Evolutionary conservation across 148 eudicot genomes (phyloP), one percentile per base, ranked within the genome.

Genomic region (Bassia scoparia): DNA sequence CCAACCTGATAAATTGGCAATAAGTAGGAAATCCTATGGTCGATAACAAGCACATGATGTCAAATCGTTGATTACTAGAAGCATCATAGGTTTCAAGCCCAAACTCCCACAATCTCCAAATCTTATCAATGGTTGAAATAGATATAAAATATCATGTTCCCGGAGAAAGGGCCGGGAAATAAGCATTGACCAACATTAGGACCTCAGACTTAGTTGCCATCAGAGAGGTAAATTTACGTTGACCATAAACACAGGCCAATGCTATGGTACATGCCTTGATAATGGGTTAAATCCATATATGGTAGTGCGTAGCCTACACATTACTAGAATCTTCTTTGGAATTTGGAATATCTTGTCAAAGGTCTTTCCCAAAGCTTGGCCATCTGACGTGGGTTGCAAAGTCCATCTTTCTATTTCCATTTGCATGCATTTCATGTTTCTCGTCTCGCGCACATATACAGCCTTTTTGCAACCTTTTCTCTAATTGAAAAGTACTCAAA

Each of bases 101-200:
- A 33, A 37, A 0, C 46, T 27, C 56, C 29, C 49, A 7, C 62
- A 49, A 18, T 73, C 76, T 20, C 31, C 21, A 63, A 44, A 8
- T 73, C 76, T 29, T 18, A 73, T 62, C 2, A 64, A 17, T 4
- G 49, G 68, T 64, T 64, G 68, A 64, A 34, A n/a, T 64, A 64
- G 44, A 64, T 23, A 35, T 64, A n/a, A n/a, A n/a, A 23, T 34
- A 43, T 66, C 30, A 31, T 38, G 14, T 21, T 52, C 53, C 21
- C 27, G 69, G 7, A 52, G 41, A 23, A 38, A n/a, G n/a, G 69
- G 69, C 29, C 53, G 52, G 1, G 52, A 52, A 38, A 66, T 66
- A 0, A 66, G 31, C n/a, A 66, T 41, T 43, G 59, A 44, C 16
- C n/a, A 68, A n/a, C 60, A 68, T 68, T 17, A 68, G 30, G 3